Evolutionary conservation across 768 basidiomycete species (phyloP), one percentile per base, ranked within the genome.

Genomic region (Pluteus cervinus): DNA sequence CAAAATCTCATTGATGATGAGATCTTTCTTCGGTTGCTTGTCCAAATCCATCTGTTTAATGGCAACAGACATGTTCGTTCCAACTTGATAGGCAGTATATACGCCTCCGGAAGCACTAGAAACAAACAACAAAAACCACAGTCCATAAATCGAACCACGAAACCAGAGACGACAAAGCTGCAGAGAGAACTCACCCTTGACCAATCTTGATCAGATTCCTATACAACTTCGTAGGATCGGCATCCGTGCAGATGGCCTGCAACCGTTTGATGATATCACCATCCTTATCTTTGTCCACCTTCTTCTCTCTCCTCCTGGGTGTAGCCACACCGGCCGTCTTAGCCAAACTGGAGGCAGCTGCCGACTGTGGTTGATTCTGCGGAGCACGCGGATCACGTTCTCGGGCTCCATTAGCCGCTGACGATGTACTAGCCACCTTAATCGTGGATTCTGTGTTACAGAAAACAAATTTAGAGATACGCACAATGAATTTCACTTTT

Each of bases 31-130:
- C 28, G 96, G 96, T 54, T 98, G 96, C 66, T 98, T 96, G 62
- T 98, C 93, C 21, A 99, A 74, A 69, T 99, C 96, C 96, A 98
- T 99, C 63, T 98, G 94, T 63, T 99, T 99, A 76, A 99, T 99
- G 28, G 96, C 96, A 23, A 98, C 96, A 8, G 80, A 86, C 22
- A 88, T 51, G 60, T 96, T 94, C 21, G 88, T 91, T 28, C 93
- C 92, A 44, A 94, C 86, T 66, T 98, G 93, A 56, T 96, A 96
- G 11, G 94, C 94, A 9, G 93, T 97, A 63, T 96, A 99, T 2
- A 98, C 96, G 48, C 94, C 94, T 26, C 96, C 94, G 14, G 89
- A 94, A 11, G 96, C 94, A 42, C 91, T 93, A 56, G 7, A 40
- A 33, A 12, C 3, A 24, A 32, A 31, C 5, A 7, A 18, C 16